Conservation (phyloP, 257 asterid genomes). For the Scutellaria barbata region DNA sequence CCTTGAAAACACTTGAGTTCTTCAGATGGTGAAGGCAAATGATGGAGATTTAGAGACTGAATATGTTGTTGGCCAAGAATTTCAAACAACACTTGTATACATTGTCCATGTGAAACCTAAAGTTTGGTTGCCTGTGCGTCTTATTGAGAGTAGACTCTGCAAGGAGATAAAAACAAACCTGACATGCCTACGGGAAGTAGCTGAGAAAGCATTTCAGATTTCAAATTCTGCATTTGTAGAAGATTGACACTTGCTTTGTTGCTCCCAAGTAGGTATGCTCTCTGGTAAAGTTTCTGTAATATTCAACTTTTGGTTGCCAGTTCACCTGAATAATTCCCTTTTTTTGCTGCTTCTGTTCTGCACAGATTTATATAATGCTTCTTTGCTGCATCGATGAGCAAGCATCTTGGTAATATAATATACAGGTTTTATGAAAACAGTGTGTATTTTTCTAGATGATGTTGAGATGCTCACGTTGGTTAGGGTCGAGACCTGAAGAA, state of each 20-base stretch:
- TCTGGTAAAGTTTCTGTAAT: background rate
- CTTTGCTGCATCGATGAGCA: too few relatives aligned
- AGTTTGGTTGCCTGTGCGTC: slow-evolving; percentile 79
- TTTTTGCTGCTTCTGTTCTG: background rate
- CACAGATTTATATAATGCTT: background rate
- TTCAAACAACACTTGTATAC: slow-evolving; percentile 61
- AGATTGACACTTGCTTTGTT: slow-evolving; percentile 27
- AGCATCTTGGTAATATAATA: too few relatives aligned
- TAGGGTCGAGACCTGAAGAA: too few relatives aligned
- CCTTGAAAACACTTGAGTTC: slow-evolving; percentile 27
- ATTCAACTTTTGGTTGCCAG: too few relatives aligned
- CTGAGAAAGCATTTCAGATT: slow-evolving; percentile 54
- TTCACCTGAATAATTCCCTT: background rate
- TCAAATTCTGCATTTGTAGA: slow-evolving; percentile 27
- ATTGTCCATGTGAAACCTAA: slow-evolving; percentile 77
- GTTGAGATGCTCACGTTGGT: too few relatives aligned
- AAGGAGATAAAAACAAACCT: slow-evolving; percentile 68
- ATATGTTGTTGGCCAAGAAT: slow-evolving; percentile 43
- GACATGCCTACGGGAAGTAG: slow-evolving; percentile 61
- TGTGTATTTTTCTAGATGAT: too few relatives aligned
- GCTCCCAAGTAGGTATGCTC: slow-evolving; percentile 23
- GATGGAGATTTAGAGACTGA: slow-evolving; percentile 39
- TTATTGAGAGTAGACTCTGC: slow-evolving; percentile 80
- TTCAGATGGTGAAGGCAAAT: slow-evolving; percentile 46
- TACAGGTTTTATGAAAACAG: too few relatives aligned